A percentile compares a stretch with the other conserved stretches of the same genome.
These are phyloP conservation scores for Aspergillus ellipticus DNA, from an alignment of 495 filamentous ascomycete genomes.

Conservation along the genomic window DNA sequence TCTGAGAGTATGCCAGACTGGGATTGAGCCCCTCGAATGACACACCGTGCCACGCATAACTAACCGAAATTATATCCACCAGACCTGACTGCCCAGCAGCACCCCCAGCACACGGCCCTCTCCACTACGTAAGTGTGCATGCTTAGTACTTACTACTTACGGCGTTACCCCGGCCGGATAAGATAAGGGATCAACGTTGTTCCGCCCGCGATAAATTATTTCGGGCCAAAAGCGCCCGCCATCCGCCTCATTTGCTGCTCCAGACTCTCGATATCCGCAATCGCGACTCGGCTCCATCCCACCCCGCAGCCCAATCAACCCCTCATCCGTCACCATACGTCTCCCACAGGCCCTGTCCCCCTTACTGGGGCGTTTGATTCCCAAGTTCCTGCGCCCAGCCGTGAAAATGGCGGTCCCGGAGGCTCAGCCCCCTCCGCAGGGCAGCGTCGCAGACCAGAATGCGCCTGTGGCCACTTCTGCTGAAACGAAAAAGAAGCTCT, in stretches of 20 bases:
- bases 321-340: conserved; percentile 32
- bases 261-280: not conserved
- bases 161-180: conserved; percentile 16
- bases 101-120: too few relatives aligned
- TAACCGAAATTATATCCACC: too few relatives aligned
- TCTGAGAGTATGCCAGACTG: too few relatives aligned
- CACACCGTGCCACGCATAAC: too few relatives aligned
- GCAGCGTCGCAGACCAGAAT: conserved; percentile 16
- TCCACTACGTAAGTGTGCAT: too few relatives aligned
- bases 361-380: conserved; percentile 25
- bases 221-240: conserved; percentile 20
- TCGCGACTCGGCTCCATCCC: conserved; percentile 1
- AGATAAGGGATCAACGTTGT: conserved; percentile 30
- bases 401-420: conserved; percentile 30
- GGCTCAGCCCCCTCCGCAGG: conserved; percentile 13
- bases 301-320: not conserved
- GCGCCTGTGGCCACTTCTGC: conserved; percentile 14
- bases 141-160: not conserved
- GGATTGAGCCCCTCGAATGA: too few relatives aligned
- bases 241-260: not conserved
- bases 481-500: conserved; percentile 52
- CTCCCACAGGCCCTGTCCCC: conserved; percentile 24
- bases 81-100: too few relatives aligned
- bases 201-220: conserved; percentile 27
- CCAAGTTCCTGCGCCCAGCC: conserved; percentile 3